Evolutionary conservation across 108 stramenopile species (phyloP), one percentile per base, ranked within the genome.

Genomic region (Cyclotella kingstonii): DNA sequence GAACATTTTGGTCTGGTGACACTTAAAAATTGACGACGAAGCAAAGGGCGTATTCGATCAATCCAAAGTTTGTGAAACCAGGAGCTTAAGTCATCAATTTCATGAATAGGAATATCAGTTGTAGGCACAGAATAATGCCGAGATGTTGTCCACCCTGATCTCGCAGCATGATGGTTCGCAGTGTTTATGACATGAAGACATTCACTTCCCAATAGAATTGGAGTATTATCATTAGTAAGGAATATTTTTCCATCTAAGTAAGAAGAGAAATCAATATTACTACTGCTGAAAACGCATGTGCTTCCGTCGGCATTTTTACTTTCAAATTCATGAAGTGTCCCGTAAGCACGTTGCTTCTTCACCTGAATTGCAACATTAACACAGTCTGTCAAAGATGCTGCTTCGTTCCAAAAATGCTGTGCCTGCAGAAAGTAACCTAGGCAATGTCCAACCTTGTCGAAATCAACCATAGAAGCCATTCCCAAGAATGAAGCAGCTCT

Each of bases 111-210:
- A 21, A 96, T 54, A 68, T 97, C 97, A 31, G 85, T 91, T 10
- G 97, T 97, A 27, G 97, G 97, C n/a, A 97, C 97, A 2, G 95
- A 84, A 58, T 96, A 95, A 72, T 97, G 97, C 0, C 97, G 84
- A 25, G 81, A 68, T 12, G 92, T 91, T 22, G 93, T 95, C 97
- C 97, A 97, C 1, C 82, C 86, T 49, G 15, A 42, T 48, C 29
- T 15, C 10, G 46, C 19, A 54, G 76, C 40, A 58, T 54, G 8
- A 33, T 63, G 29, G 58, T 73, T 59, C 0, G 90, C 85, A 70
- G 56, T 63, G 18, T 58, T 39, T 36, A 92, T 84, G 0, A 85
- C 27, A 21, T 82, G 58, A 28, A 65, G 41, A 49, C 90, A 92
- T 36, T 81, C 81, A 9, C 40, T 42, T 0, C 17, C 8, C 9